These are phyloP conservation scores for Sclerotinia glacialis DNA, from an alignment of 2,329 filamentous ascomycete species.

Conservation along the genomic window DNA sequence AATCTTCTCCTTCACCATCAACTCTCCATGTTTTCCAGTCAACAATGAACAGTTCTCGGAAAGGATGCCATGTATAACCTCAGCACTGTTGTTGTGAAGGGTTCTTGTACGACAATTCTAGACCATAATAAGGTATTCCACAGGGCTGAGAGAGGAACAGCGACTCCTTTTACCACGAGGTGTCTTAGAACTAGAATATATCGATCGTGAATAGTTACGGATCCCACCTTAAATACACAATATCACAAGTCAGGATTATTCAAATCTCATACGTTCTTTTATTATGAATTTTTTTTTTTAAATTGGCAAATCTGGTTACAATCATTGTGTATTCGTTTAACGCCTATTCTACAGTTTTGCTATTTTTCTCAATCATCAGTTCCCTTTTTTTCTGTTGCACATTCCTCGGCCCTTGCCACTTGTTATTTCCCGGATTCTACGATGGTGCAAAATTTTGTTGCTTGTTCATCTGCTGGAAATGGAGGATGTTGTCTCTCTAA, in stretches of 20 bases:
- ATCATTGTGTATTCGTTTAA: neutral
- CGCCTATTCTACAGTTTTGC: neutral
- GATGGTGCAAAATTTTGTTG: conserved; percentile 20
- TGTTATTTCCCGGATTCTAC: conserved; percentile 25
- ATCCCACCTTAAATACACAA: neutral
- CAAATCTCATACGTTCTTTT: neutral
- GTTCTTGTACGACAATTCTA: neutral
- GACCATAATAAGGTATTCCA: neutral
- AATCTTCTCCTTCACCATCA: neutral
- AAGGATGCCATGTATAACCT: neutral
- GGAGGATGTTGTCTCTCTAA: conserved; percentile 23
- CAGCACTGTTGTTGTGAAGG: neutral
- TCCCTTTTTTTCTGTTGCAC: neutral
- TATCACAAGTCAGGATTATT: neutral
- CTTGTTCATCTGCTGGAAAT: conserved; percentile 25
- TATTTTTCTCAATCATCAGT: neutral
- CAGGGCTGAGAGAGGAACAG: neutral
- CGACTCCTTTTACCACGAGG: neutral
- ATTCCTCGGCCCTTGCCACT: neutral
- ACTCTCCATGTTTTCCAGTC: too few species aligned
- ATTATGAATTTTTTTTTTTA: too few species aligned
- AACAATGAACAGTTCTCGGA: neutral
- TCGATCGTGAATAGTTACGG: neutral
- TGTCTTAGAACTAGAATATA: neutral
- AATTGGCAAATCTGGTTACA: neutral